These are phyloP conservation scores for Alternaria solani DNA, from an alignment of 2,329 filamentous ascomycete species.

Conservation along the genomic window DNA sequence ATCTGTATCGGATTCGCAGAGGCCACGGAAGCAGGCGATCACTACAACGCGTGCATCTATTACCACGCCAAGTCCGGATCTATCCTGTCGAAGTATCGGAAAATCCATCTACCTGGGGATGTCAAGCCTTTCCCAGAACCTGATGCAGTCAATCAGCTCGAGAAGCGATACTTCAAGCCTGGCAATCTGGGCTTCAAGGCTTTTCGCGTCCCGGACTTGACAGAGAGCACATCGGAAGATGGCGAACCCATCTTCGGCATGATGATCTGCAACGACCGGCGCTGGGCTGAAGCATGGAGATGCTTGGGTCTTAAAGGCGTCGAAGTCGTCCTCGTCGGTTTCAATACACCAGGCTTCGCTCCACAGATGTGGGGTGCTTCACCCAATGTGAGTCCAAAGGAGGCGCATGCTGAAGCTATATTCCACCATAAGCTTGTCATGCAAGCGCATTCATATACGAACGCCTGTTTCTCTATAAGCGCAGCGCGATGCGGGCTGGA, in stretches of 20 bases:
- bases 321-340: conserved; percentile 55
- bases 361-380: conserved; percentile 49
- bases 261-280: conserved; percentile 64
- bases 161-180: not conserved
- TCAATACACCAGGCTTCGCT: conserved; percentile 56
- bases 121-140: not conserved
- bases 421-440: conserved; percentile 42
- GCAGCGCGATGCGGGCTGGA: conserved; percentile 56
- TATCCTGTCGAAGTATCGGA: conserved; percentile 29
- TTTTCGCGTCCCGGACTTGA: not conserved
- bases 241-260: conserved; percentile 62
- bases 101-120: conserved; percentile 7
- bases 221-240: conserved; percentile 19
- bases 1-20: conserved; percentile 63
- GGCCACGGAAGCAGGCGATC: conserved; percentile 49
- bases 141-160: not conserved
- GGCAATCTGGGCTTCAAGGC: not conserved
- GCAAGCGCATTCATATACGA: not conserved
- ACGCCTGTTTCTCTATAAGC: not conserved
- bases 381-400: conserved; percentile 30
- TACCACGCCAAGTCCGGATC: conserved; percentile 27
- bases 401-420: conserved; percentile 56
- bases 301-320: conserved; percentile 60
- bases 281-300: conserved; percentile 63
- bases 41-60: conserved; percentile 34